Evolutionary conservation across 1,284 basidiomycete genomes (phyloP).

Genomic region (Ceratobasidium sp.): DNA sequence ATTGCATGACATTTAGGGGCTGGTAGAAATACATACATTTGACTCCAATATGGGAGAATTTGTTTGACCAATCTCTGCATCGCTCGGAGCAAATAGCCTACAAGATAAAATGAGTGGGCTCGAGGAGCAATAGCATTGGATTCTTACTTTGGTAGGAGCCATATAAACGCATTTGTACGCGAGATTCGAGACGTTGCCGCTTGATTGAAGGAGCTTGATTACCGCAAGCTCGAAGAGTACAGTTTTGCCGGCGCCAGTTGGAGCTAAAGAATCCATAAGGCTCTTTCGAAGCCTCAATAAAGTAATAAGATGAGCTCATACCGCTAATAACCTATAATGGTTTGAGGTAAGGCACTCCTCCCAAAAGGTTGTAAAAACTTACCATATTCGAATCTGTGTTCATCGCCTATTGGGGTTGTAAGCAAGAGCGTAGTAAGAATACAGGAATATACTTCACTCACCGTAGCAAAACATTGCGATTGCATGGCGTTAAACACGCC

Average conservation of each 20-base stretch:
- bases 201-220: constrained; percentile 76
- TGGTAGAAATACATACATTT: constrained; percentile 70
- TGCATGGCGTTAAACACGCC: constrained; percentile 92
- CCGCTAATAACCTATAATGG: constrained; percentile 77
- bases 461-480: constrained; percentile 82
- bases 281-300: constrained; percentile 3
- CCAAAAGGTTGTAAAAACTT: constrained; percentile 48
- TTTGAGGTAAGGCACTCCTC: constrained; percentile 46
- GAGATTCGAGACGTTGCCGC: constrained; percentile 57
- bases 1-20: not conserved
- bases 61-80: constrained; percentile 83
- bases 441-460: constrained; percentile 57
- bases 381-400: constrained; percentile 81
- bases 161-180: constrained; percentile 86
- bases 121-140: too few species aligned
- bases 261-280: constrained; percentile 65
- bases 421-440: not conserved
- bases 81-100: constrained; percentile 92
- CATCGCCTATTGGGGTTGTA: constrained; percentile 67
- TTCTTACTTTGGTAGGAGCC: constrained; percentile 87
- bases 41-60: constrained; percentile 80
- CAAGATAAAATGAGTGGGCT: constrained; percentile 1
- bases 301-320: constrained; percentile 58
- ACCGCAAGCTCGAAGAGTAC: constrained; percentile 93
- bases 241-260: constrained; percentile 94